Evolutionary conservation across 345 rosid genomes (phyloP).

Genomic region (Anastatica hierochuntica): DNA sequence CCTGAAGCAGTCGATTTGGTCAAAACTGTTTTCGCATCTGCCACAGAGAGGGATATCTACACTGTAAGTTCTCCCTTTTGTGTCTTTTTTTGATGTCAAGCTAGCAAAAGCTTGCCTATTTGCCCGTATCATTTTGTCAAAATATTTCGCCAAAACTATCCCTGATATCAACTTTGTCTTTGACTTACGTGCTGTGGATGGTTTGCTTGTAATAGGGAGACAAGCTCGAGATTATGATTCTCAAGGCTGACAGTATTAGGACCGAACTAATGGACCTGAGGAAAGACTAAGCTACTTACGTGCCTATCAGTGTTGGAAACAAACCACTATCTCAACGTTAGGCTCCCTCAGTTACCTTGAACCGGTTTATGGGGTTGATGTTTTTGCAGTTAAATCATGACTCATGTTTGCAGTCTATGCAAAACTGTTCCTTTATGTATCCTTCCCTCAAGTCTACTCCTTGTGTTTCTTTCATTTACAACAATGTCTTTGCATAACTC

Average conservation of each 20-base stretch:
- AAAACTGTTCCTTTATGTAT: slow-evolving; percentile 10
- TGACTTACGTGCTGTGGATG: background rate
- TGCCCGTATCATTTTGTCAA: too few species aligned
- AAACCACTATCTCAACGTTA: background rate
- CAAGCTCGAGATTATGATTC: slow-evolving; percentile 66
- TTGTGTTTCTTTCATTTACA: background rate
- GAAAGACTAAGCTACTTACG: slow-evolving; percentile 43
- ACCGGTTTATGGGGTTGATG: slow-evolving; percentile 3
- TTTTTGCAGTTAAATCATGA: slow-evolving; percentile 1
- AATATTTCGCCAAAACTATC: too few species aligned
- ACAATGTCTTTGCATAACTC: background rate
- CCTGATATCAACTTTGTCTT: background rate
- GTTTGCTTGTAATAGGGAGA: slow-evolving; percentile 61
- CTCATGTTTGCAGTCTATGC: slow-evolving; percentile 8
- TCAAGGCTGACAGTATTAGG: slow-evolving; percentile 61
- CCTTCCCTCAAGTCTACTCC: background rate
- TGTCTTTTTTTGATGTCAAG: background rate
- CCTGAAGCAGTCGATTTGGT: slow-evolving; percentile 85
- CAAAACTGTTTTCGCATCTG: slow-evolving; percentile 85
- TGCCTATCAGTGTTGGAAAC: background rate
- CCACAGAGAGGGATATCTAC: slow-evolving; percentile 95
- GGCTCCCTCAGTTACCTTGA: slow-evolving; percentile 13
- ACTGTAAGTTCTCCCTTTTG: slow-evolving; percentile 46
- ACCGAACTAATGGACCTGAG: slow-evolving; percentile 73
- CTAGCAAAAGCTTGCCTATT: background rate